phyloP scores from a whole-genome alignment of 352 stramenopile species.

The Globisporangium okanoganense region DNA sequence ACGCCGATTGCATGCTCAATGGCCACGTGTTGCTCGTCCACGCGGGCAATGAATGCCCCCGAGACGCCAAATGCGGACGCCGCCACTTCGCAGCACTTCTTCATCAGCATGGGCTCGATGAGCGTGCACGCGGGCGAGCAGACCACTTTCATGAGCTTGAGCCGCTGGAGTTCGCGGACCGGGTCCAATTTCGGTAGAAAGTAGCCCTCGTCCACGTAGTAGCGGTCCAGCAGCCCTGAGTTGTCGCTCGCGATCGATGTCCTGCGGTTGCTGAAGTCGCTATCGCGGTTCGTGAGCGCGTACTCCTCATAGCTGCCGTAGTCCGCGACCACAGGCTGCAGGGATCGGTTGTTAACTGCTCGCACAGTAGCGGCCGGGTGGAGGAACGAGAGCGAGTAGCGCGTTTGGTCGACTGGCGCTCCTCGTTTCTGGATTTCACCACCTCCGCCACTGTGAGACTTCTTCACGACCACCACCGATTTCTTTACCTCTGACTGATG shows the following conservation, averaged over 20 bases:
- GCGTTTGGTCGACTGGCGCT: slow-evolving; percentile 3
- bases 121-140: slow-evolving; percentile 56
- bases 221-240: slow-evolving; percentile 43
- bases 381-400: slow-evolving; percentile 38
- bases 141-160: slow-evolving; percentile 48
- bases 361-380: slow-evolving; percentile 25
- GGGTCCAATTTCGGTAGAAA: slow-evolving; percentile 39
- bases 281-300: slow-evolving; percentile 17
- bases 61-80: slow-evolving; percentile 39
- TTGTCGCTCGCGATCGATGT: slow-evolving; percentile 55
- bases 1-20: slow-evolving; percentile 51
- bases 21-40: slow-evolving; percentile 41
- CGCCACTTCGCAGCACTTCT: slow-evolving; percentile 47
- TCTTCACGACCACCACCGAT: not conserved
- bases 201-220: slow-evolving; percentile 37
- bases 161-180: slow-evolving; percentile 32
- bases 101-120: slow-evolving; percentile 52
- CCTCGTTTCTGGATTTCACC: not conserved
- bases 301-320: slow-evolving; percentile 42
- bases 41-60: slow-evolving; percentile 49
- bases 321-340: slow-evolving; percentile 30
- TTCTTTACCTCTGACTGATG: not conserved
- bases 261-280: slow-evolving; percentile 30
- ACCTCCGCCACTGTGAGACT: slow-evolving; percentile 4
- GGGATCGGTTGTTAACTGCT: not conserved